phyloP scores from a whole-genome alignment of 2,329 filamentous ascomycete species.

The Sclerotinia nivalis region DNA sequence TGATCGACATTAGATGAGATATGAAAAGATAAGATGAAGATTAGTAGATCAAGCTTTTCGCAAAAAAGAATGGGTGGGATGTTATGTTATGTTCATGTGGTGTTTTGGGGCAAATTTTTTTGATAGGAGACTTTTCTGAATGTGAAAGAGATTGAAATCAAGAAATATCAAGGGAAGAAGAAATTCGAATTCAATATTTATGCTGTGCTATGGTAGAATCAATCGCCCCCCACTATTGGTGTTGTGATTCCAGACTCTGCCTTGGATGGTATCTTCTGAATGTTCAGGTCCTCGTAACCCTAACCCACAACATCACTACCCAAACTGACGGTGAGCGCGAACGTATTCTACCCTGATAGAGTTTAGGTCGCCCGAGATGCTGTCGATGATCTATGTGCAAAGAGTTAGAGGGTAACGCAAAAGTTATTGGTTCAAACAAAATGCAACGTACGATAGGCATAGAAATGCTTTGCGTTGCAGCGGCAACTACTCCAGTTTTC shows the following conservation, averaged over 20 bases:
- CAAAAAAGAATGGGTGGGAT: conserved; percentile 7
- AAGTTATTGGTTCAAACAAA: too few species aligned
- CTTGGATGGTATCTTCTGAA: background rate
- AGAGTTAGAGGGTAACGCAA: too few species aligned
- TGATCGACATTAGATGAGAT: conserved; percentile 20
- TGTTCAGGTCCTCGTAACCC: too few species aligned
- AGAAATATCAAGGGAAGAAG: background rate
- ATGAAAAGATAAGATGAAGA: conserved; percentile 18
- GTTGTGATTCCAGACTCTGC: conserved; percentile 3
- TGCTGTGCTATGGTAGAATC: background rate
- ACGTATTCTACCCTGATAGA: too few species aligned
- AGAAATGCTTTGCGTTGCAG: too few species aligned
- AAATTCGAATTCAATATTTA: background rate
- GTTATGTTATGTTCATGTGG: background rate
- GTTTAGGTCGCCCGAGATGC: too few species aligned
- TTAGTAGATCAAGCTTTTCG: conserved; percentile 7
- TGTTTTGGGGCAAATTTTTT: conserved; percentile 8
- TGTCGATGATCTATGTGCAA: too few species aligned
- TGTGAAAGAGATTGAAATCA: conserved; percentile 11
- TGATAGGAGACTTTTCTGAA: conserved; percentile 1
- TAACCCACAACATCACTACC: too few species aligned
- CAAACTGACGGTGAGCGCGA: too few species aligned
- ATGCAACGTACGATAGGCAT: too few species aligned
- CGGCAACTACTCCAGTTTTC: too few species aligned
- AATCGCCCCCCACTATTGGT: conserved; percentile 9